These are phyloP conservation scores for Monosporascus sp. DNA, from an alignment of 2,329 filamentous ascomycete genomes.

Conservation along the genomic window DNA sequence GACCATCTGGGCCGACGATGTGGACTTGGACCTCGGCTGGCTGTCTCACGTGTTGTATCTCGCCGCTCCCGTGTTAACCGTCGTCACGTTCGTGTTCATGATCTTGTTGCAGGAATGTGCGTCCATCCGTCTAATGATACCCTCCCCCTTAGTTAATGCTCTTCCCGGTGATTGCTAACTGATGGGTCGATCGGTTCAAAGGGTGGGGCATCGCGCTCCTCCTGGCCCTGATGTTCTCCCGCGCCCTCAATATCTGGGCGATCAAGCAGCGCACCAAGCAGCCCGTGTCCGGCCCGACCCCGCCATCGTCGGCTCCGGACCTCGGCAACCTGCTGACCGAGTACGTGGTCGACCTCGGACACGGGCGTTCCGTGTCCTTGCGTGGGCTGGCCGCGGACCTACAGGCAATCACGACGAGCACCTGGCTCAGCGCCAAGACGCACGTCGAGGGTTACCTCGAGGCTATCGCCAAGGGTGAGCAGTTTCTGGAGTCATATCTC, in stretches of 20 bases:
- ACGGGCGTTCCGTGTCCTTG: slow-evolving; percentile 46
- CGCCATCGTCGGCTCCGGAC: slow-evolving; percentile 8
- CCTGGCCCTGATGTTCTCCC: slow-evolving; percentile 44
- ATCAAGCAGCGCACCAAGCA: slow-evolving; percentile 44
- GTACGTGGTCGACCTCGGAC: slow-evolving; percentile 47
- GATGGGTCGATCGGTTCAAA: slow-evolving; percentile 1
- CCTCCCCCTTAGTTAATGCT: neutral
- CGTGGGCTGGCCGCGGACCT: slow-evolving; percentile 50
- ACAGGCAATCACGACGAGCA: slow-evolving; percentile 51
- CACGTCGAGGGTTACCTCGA: slow-evolving; percentile 45
- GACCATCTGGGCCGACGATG: slow-evolving; percentile 25
- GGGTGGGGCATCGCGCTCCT: slow-evolving; percentile 46
- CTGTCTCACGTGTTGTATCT: slow-evolving; percentile 45
- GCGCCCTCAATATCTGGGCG: slow-evolving; percentile 50
- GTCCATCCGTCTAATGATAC: slow-evolving; percentile 2
- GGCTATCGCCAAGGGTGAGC: slow-evolving; percentile 38
- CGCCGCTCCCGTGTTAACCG: slow-evolving; percentile 39
- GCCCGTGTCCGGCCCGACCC: neutral
- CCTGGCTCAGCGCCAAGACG: slow-evolving; percentile 50
- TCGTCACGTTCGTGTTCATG: slow-evolving; percentile 37
- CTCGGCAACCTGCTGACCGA: slow-evolving; percentile 29
- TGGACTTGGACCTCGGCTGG: slow-evolving; percentile 33
- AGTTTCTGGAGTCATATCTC: no score
- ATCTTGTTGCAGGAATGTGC: slow-evolving; percentile 41
- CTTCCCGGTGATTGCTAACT: no score